Evolutionary conservation across 805 yeast species (phyloP), one percentile per base, ranked within the genome.

Genomic region (Cyberlindnera xishuangbannaensis): DNA sequence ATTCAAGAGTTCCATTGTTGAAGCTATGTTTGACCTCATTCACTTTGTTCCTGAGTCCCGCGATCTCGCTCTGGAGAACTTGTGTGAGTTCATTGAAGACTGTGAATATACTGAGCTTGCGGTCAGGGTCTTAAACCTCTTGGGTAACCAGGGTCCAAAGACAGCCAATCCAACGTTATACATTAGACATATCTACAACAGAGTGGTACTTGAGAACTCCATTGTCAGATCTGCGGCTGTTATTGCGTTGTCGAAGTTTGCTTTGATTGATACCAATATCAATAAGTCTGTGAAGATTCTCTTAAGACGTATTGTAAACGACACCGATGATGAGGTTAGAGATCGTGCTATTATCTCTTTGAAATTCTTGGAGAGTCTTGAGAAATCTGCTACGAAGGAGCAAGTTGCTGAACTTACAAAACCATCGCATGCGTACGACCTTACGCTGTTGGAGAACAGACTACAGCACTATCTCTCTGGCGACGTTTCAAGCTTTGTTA

Each of bases 61-160:
- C 51, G 92, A 83, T 48, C 60, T 73, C 30, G 95, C 95, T 15
- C 67, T 92, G 52, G 86, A 83, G 62, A 81, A 81, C 58, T 70
- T 92, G 50, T 87, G 97, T 69, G 98, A 92, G 61, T 88, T 87
- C 55, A 92, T 92, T 51, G 98, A 92, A 63, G 98, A 92, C 67
- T 92, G 97, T 65, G 98, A 92, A 64, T 90, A 72, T 64, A 83
- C 95, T 19, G 96, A 87, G 61, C 76, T 92, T 41, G 76, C 94
- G 18, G 95, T 88, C n/a, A 76, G 97, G 55, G 80, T 92, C 38
- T 70, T 92, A 59, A 95, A 88, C 61, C 61, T 90, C 41, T 72
- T 92, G 45, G 98, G 98, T 56, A 83, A 79, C 45, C 95, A 88
- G 60, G 98, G 98, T 41, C 97, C 98, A 51, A 65, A 69, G 38